Evolutionary conservation across 768 basidiomycete species (phyloP).

Genomic region (Collybia mongolica): DNA sequence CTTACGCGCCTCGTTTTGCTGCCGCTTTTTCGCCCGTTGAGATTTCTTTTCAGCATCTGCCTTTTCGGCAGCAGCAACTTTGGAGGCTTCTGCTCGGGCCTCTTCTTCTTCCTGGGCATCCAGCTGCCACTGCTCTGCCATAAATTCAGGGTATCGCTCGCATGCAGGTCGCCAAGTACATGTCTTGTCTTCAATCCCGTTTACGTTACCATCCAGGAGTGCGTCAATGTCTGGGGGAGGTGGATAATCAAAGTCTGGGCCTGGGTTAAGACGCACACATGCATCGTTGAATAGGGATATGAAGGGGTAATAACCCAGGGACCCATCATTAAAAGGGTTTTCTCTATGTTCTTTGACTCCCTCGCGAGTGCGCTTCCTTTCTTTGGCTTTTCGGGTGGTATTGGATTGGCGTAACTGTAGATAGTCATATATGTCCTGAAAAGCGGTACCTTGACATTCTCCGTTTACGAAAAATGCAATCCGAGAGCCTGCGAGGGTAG

Average conservation of each 20-base stretch:
- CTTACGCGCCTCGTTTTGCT: slow-evolving; percentile 53
- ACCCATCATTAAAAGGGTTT: slow-evolving; percentile 91
- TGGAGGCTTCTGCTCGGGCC: slow-evolving; percentile 44
- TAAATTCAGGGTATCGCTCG: slow-evolving; percentile 85
- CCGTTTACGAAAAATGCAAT: slow-evolving; percentile 95
- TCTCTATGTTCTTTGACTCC: slow-evolving; percentile 75
- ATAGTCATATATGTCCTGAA: slow-evolving; percentile 87
- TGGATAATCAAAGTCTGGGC: slow-evolving; percentile 80
- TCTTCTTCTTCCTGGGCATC: slow-evolving; percentile 79
- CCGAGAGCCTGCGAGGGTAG: slow-evolving; percentile 66
- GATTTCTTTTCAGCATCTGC: slow-evolving; percentile 49
- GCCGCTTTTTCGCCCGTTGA: slow-evolving; percentile 46
- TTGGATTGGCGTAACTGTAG: slow-evolving; percentile 72
- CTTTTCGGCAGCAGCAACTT: slow-evolving; percentile 35
- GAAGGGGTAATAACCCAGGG: slow-evolving; percentile 94
- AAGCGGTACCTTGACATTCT: slow-evolving; percentile 78
- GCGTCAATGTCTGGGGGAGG: slow-evolving; percentile 80
- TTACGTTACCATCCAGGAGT: slow-evolving; percentile 38
- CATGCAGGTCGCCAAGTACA: slow-evolving; percentile 75
- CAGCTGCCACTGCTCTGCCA: slow-evolving; percentile 76
- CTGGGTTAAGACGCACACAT: slow-evolving; percentile 80
- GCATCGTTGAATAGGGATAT: slow-evolving; percentile 93
- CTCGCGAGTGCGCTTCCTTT: slow-evolving; percentile 60
- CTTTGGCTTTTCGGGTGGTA: slow-evolving; percentile 61
- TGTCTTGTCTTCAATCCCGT: slow-evolving; percentile 24